These are phyloP conservation scores for Zopfia rhizophila DNA, from an alignment of 2,329 filamentous ascomycete genomes.

Conservation along the genomic window DNA sequence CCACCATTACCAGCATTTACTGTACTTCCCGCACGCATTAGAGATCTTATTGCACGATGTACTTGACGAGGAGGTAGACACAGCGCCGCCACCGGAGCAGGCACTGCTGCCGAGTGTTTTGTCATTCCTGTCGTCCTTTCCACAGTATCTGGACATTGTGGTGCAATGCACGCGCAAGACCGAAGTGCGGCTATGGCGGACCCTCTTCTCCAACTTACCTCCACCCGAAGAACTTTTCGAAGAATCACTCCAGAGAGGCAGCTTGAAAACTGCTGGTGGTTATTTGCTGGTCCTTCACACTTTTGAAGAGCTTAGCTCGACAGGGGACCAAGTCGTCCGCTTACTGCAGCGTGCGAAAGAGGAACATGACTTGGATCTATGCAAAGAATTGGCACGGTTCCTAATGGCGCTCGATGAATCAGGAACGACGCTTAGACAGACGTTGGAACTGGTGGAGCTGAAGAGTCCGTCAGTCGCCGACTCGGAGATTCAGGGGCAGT, in stretches of 20 bases:
- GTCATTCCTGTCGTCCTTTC: conserved; percentile 66
- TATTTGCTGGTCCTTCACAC: conserved; percentile 96
- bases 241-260: conserved; percentile 84
- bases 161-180: conserved; percentile 98
- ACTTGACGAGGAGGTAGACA: conserved; percentile 92
- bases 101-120: conserved; percentile 63
- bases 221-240: conserved; percentile 93
- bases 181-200: conserved; percentile 93
- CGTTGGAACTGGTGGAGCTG: conserved; percentile 65
- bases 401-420: conserved; percentile 90
- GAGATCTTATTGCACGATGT: conserved; percentile 94
- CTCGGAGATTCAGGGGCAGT: conserved; percentile 33
- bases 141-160: conserved; percentile 91
- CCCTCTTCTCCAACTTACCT: conserved; percentile 89
- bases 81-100: conserved; percentile 57
- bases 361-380: conserved; percentile 93
- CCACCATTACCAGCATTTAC: conserved; percentile 84
- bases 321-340: conserved; percentile 81
- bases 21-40: conserved; percentile 92
- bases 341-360: conserved; percentile 82
- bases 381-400: conserved; percentile 94
- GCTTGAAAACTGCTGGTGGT: conserved; percentile 92
- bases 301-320: conserved; percentile 68
- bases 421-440: conserved; percentile 79
- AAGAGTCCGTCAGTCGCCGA: conserved; percentile 40